A percentile compares a stretch with the other conserved stretches of the same genome.
Conservation (phyloP, 768 basidiomycete species). For the Gymnopilus dilepis region DNA sequence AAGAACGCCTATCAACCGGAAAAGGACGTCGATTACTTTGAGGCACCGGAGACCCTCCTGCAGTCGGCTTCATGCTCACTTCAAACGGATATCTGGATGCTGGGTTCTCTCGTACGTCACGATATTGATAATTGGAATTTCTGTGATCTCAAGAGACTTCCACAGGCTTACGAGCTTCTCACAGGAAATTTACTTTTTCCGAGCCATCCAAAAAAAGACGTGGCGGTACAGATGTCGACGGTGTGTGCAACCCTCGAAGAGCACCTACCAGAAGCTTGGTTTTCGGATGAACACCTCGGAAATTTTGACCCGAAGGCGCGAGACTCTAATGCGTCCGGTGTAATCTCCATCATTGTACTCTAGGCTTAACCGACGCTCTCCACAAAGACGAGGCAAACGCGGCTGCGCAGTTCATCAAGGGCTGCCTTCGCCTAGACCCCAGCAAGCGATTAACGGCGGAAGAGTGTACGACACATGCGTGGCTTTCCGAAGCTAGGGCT, state of each 20-base stretch:
- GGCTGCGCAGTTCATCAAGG: constrained; percentile 18
- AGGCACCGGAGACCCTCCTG: constrained; percentile 21
- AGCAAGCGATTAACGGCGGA: background rate
- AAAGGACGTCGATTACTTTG: constrained; percentile 7
- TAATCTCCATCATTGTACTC: constrained; percentile 7
- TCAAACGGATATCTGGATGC: constrained; percentile 26
- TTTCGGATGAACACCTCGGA: background rate
- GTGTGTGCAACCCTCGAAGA: constrained; percentile 10
- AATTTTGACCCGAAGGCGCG: background rate
- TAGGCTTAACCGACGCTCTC: background rate
- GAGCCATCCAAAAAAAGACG: background rate
- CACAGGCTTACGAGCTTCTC: constrained; percentile 13
- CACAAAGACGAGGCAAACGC: constrained; percentile 3
- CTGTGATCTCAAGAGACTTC: background rate
- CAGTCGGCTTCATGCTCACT: constrained; percentile 15
- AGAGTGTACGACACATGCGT: constrained; percentile 6
- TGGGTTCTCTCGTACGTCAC: constrained; percentile 18
- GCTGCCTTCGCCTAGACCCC: constrained; percentile 20
- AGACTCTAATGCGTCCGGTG: constrained; percentile 1
- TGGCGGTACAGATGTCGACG: background rate
- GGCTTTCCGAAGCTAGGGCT: constrained; percentile 10
- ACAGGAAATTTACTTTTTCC: constrained; percentile 13
- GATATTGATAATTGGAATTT: no score
- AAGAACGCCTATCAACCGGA: constrained; percentile 14
- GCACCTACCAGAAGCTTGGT: background rate